phyloP scores from a whole-genome alignment of 78 protist genomes.

The Salpingoeca rosetta region DNA sequence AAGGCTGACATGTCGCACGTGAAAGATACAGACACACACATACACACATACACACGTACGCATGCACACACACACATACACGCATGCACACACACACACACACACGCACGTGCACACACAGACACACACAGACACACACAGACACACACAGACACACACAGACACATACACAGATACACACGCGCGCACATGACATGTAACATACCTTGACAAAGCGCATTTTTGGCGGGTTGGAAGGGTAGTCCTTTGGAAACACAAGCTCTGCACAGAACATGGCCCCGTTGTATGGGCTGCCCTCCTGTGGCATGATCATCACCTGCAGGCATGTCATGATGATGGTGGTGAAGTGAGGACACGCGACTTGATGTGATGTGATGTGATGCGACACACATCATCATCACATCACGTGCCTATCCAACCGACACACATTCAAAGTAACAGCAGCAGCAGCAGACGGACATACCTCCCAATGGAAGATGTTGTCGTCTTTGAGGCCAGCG shows the following conservation, averaged over 20 bases:
- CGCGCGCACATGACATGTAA: not conserved
- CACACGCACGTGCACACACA: not conserved
- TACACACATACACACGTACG: constrained; percentile 3
- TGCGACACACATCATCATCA: constrained; percentile 79
- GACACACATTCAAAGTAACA: no score
- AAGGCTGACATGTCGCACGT: no score
- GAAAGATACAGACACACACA: constrained; percentile 13
- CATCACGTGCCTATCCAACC: no score
- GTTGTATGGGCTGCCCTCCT: not conserved
- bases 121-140: not conserved
- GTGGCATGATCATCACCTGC: constrained; percentile 2
- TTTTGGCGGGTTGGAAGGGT: constrained; percentile 80
- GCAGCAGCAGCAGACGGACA: no score
- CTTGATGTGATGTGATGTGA: constrained; percentile 65
- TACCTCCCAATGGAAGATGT: constrained; percentile 79
- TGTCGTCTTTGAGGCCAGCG: constrained; percentile 83
- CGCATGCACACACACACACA: not conserved
- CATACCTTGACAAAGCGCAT: constrained; percentile 50
- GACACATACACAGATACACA: not conserved
- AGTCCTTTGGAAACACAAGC: constrained; percentile 13
- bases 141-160: not conserved
- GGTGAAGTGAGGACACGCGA: not conserved
- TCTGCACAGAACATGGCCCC: not conserved
- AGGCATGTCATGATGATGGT: not conserved
- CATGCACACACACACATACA: constrained; percentile 10